Conservation (phyloP, 257 asterid species). For the Capsicum pubescens region DNA sequence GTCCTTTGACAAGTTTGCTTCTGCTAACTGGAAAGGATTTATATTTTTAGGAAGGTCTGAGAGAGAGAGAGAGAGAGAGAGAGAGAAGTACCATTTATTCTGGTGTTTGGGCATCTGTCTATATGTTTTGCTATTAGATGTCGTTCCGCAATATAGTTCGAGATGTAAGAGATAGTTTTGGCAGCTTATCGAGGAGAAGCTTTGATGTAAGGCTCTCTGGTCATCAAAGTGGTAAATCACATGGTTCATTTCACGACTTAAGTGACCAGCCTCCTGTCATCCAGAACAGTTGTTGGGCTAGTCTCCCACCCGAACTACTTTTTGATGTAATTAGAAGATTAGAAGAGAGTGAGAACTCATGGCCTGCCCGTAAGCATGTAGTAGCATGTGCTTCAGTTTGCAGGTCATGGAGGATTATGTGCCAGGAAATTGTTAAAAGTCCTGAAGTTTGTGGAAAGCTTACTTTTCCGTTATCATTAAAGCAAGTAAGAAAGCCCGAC, state of each 20-base stretch:
- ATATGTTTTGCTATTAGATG: constrained; percentile 52
- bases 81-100: constrained; percentile 27
- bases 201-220: constrained; percentile 71
- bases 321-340: constrained; percentile 78
- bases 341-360: constrained; percentile 91
- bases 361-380: constrained; percentile 91
- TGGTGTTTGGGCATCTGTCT: constrained; percentile 28
- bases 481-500: constrained; percentile 59
- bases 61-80: constrained; percentile 16
- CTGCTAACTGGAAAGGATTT: too few species aligned
- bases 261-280: constrained; percentile 61
- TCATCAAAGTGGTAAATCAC: constrained; percentile 78
- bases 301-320: constrained; percentile 91
- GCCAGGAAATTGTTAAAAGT: constrained; percentile 75
- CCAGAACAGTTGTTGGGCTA: constrained; percentile 87
- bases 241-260: constrained; percentile 66
- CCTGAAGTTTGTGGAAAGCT: constrained; percentile 84
- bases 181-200: constrained; percentile 85
- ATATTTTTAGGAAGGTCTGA: too few species aligned
- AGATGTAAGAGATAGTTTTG: constrained; percentile 85
- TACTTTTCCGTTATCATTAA: constrained; percentile 87
- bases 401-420: constrained; percentile 86
- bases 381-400: constrained; percentile 93
- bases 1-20: too few species aligned
- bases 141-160: constrained; percentile 90